Evolutionary conservation across 2,329 filamentous ascomycete species (phyloP), one percentile per base, ranked within the genome.

Genomic region (Zasmidium citrigriseum): DNA sequence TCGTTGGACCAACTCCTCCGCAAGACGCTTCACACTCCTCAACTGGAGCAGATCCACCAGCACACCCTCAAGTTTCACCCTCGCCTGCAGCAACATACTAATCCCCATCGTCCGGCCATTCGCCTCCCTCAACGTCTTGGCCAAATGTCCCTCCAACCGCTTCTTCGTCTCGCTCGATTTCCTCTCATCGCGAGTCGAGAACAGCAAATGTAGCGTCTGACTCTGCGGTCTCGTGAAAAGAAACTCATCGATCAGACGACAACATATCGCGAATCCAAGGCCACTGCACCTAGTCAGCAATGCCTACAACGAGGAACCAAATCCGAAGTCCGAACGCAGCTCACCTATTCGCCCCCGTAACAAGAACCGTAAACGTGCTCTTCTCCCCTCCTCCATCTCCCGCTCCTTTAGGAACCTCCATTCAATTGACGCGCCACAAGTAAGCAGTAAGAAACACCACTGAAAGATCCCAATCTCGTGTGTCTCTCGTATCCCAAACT

Each of bases 191-290:
- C 93, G 89, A 1, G 93, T 96, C 4, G 91, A 96, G 63, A 91
- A 87, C 63, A 97, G 86, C 55, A 97, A 82, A 66, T 91, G 84
- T 46, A 98, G 84, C 68, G 89, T 86, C 57, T 90, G 83, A 25
- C 81, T 80, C 50, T 85, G 79, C 25, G 89, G 84, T 34, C 86
- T 86, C 12, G 85, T 85, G 59, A 81, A 78, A 59, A 96, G 85
- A 79, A 96, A 97, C 69, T 96, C 90, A 78, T 96, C 91, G 67
- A 96, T 93, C 57, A 96, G 82, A 60, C 91, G 90, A 70, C 89
- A 86, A 72, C 89, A 90, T 66, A 90, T 92, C 55, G 89, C 88
- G 68, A 93, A 89, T 46, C 93, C 93, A 46, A 97, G 86, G 60
- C 93, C 93, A 72, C 93, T 97, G 74, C 12, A n/a, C 14, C 12